Conservation (phyloP, 768 basidiomycete species). For the Tulasnella sp. region DNA sequence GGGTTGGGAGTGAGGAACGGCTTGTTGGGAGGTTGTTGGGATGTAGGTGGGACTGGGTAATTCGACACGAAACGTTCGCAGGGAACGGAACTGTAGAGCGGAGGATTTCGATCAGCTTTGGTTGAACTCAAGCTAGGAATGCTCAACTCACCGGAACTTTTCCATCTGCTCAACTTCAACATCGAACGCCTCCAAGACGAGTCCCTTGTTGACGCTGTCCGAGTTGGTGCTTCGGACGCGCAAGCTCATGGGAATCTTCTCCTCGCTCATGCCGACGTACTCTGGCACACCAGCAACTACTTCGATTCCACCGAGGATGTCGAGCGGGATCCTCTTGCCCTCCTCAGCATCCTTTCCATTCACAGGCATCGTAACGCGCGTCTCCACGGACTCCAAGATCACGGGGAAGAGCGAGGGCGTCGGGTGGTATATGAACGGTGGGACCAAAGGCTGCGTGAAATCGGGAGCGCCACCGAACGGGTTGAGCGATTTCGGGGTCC, state of each 20-base stretch:
- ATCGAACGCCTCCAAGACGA: slow-evolving; percentile 56
- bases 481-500: slow-evolving; percentile 26
- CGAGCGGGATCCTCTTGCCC: slow-evolving; percentile 44
- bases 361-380: slow-evolving; percentile 31
- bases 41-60: slow-evolving; percentile 55
- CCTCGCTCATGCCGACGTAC: slow-evolving; percentile 48
- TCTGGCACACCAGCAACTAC: slow-evolving; percentile 62
- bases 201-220: slow-evolving; percentile 45
- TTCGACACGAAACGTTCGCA: slow-evolving; percentile 44
- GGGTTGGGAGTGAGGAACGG: slow-evolving; percentile 58
- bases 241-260: slow-evolving; percentile 52
- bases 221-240: slow-evolving; percentile 57
- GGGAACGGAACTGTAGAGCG: slow-evolving; percentile 32
- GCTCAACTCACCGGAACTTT: slow-evolving; percentile 53
- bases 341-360: not conserved
- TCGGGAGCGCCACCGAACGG: slow-evolving; percentile 25
- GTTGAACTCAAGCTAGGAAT: not conserved
- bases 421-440: slow-evolving; percentile 30
- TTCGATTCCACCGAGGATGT: slow-evolving; percentile 60
- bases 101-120: not conserved
- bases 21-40: slow-evolving; percentile 60
- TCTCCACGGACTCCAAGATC: slow-evolving; percentile 48
- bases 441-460: slow-evolving; percentile 14
- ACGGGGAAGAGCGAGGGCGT: slow-evolving; percentile 38
- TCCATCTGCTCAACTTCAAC: slow-evolving; percentile 63